Evolutionary conservation across 805 yeast species (phyloP), one percentile per base, ranked within the genome.

Genomic region (Monosporozyma servazzii): DNA sequence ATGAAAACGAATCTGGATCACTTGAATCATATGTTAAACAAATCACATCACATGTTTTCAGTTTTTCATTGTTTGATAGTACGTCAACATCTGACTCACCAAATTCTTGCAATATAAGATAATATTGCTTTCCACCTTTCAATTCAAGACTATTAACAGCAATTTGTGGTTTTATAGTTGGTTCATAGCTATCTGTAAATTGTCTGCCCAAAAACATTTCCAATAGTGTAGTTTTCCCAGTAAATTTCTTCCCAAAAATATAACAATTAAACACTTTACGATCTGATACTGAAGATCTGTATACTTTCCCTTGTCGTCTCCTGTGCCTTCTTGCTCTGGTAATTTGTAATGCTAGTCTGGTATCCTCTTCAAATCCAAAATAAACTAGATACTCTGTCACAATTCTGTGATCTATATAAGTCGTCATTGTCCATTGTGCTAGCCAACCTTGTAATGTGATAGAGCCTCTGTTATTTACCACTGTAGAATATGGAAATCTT

Each of bases 391-490:
- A 93, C 48, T 88, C 95, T 48, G 93, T 75, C 0, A 98, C 89
- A 0, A 88, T 84, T 58, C 77, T 81, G 63, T 86, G 81, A 59
- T 90, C 96, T 30, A 93, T 71, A 58, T 81, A 89, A 0, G 98
- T 91, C 0, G 96, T 88, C 86, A 93, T 86, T 59, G 91, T 84
- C 99, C 99, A 93, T 62, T 91, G 98, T 0, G 99, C 99, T 39
- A 93, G 70, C 99, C 99, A 93, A 2, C 99, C 99, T 70, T 95
- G 99, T 27, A 93, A 68, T 0, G 98, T 88, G 3, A 93, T 89
- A 63, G 81, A 78, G 0, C 96, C 97, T 55, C 82, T 83, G 56
- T 89, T 96, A 63, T 89, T 90, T 49, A 95, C 79, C 1, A 91
- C 96, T 10, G 95, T 87, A 1, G 95, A 80, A 25, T 77, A 73